phyloP scores from a whole-genome alignment of 306 rosid species.

The Argentina anserina region DNA sequence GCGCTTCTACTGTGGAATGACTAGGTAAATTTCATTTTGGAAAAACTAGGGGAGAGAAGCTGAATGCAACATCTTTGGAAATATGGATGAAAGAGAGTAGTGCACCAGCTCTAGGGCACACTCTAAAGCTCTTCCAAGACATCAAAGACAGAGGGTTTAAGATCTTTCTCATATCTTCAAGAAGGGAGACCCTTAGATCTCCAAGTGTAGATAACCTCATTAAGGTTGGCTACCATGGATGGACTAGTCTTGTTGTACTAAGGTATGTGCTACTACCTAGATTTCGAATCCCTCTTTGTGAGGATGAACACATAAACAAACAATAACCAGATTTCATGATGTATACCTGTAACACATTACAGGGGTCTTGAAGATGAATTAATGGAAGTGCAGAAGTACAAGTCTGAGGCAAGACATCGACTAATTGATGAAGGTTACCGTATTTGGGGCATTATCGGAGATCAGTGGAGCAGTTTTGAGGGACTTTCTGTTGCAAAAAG shows the following conservation, averaged over 20 bases:
- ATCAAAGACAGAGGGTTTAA: conserved; percentile 48
- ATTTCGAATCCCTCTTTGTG: conserved; percentile 5
- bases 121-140: conserved; percentile 48
- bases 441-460: conserved; percentile 63
- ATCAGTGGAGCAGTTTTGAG: conserved; percentile 66
- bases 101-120: conserved; percentile 57
- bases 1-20: background rate
- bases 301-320: background rate
- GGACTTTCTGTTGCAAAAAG: conserved; percentile 52
- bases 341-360: background rate
- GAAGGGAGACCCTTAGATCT: conserved; percentile 52
- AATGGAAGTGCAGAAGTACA: conserved; percentile 42
- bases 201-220: conserved; percentile 53
- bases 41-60: conserved; percentile 42
- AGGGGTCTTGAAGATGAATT: conserved; percentile 63
- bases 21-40: background rate
- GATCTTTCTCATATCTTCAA: conserved; percentile 51
- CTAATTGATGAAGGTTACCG: conserved; percentile 51
- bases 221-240: conserved; percentile 64
- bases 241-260: conserved; percentile 42
- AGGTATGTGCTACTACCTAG: conserved; percentile 28
- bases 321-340: background rate
- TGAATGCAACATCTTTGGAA: conserved; percentile 47
- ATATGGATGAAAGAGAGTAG: conserved; percentile 48
- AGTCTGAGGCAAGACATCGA: conserved; percentile 37